Conservation (phyloP, 257 asterid genomes). For the Petunia secreta region DNA sequence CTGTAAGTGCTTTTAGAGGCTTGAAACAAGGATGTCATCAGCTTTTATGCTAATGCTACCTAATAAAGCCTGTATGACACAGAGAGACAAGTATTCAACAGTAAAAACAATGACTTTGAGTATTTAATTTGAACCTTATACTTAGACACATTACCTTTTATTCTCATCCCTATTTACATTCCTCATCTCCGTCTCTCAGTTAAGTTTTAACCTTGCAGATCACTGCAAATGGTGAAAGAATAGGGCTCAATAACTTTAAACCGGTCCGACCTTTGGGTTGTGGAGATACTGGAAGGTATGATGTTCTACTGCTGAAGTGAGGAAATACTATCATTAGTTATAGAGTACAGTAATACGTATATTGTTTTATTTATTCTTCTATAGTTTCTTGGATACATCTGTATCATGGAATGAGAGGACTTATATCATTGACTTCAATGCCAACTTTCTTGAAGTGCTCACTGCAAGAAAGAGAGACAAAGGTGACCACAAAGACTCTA, state of each 20-base stretch:
- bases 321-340: too few relatives aligned
- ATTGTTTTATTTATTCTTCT: too few relatives aligned
- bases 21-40: background rate
- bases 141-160: background rate
- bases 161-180: background rate
- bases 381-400: too few relatives aligned
- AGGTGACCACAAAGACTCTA: background rate
- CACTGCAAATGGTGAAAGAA: conserved; percentile 64
- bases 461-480: background rate
- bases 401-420: background rate
- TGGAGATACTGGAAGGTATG: conserved; percentile 99
- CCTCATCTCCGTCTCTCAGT: background rate
- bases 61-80: background rate
- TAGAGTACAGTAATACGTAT: too few relatives aligned
- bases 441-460: background rate
- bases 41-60: conserved; percentile 14
- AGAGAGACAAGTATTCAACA: conserved; percentile 8
- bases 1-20: conserved; percentile 2
- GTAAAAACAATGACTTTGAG: background rate
- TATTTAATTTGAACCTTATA: background rate
- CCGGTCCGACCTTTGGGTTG: conserved; percentile 95
- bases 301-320: background rate
- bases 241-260: conserved; percentile 86
- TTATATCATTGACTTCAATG: background rate
- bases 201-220: conserved; percentile 46